A percentile compares a stretch with the other conserved stretches of the same genome.
phyloP scores from a whole-genome alignment of 768 basidiomycete species.

The Boletus sensibilis region DNA sequence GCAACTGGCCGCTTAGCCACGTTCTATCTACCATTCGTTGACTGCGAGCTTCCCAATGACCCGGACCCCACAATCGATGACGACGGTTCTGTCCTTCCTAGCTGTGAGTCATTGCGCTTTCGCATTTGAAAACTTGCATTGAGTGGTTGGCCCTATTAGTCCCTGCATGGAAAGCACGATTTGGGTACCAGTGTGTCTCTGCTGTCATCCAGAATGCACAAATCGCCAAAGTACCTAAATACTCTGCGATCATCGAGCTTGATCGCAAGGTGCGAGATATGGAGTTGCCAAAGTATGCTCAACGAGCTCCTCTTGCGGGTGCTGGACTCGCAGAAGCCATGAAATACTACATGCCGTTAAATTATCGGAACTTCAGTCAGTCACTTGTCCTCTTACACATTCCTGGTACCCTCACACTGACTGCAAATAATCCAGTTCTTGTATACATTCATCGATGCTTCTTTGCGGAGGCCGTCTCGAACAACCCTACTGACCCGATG shows the following conservation, averaged over 20 bases:
- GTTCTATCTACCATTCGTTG: slow-evolving; percentile 69
- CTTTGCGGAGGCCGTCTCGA: slow-evolving; percentile 70
- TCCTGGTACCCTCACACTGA: not conserved
- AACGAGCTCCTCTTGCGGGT: slow-evolving; percentile 47
- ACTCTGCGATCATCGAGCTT: slow-evolving; percentile 60
- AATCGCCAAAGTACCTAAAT: slow-evolving; percentile 62
- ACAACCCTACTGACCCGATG: slow-evolving; percentile 64
- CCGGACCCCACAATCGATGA: slow-evolving; percentile 56
- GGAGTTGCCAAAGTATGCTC: slow-evolving; percentile 62
- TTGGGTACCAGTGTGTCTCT: slow-evolving; percentile 63
- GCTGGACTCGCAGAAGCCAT: slow-evolving; percentile 59
- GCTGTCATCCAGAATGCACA: slow-evolving; percentile 67
- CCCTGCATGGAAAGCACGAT: slow-evolving; percentile 68
- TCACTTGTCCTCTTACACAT: not conserved
- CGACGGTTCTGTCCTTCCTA: slow-evolving; percentile 55
- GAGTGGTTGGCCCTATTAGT: slow-evolving; percentile 37
- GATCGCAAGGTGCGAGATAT: slow-evolving; percentile 67
- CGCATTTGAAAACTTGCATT: not conserved
- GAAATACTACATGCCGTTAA: slow-evolving; percentile 73
- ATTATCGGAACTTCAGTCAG: slow-evolving; percentile 70
- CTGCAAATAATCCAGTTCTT: slow-evolving; percentile 43
- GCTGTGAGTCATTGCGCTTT: slow-evolving; percentile 45
- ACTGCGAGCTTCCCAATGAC: slow-evolving; percentile 66
- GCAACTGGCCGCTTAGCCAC: slow-evolving; percentile 69
- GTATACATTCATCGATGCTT: slow-evolving; percentile 75